Percentiles rank a stretch among this genome's conserved stretches.
Conservation (phyloP, 257 asterid species). For the Primulina tabacum region DNA sequence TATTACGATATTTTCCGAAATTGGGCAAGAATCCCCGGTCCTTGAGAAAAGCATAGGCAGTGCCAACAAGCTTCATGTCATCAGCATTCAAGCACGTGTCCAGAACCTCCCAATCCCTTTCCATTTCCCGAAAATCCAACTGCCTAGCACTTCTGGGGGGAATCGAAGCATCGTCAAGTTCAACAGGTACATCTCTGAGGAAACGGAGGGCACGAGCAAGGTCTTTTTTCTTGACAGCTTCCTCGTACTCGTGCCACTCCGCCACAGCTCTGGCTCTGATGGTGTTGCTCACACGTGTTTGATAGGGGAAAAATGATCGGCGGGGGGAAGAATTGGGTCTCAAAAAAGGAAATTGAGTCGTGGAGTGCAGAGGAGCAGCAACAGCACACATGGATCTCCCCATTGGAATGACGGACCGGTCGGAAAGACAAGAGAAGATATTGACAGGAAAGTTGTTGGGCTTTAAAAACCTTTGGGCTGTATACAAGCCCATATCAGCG, state of each 20-base stretch:
- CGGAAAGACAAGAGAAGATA: too few relatives aligned
- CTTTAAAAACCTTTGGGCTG: too few relatives aligned
- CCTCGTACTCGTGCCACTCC: conserved; percentile 87
- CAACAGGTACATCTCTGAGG: conserved; percentile 44
- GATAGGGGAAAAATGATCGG: too few relatives aligned
- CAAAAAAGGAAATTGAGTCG: too few relatives aligned
- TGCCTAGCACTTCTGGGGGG: conserved; percentile 18
- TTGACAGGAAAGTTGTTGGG: too few relatives aligned
- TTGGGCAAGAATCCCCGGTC: conserved; percentile 61
- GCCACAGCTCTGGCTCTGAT: conserved; percentile 45
- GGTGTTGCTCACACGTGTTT: not conserved
- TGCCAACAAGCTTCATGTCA: conserved; percentile 83
- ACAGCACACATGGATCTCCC: too few relatives aligned
- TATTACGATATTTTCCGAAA: conserved; percentile 66
- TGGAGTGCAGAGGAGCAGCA: too few relatives aligned
- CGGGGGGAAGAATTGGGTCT: too few relatives aligned
- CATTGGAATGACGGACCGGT: too few relatives aligned
- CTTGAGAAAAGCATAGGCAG: conserved; percentile 68
- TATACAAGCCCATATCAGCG: too few relatives aligned
- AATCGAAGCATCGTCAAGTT: conserved; percentile 21
- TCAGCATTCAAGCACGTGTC: conserved; percentile 96
- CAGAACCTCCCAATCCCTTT: conserved; percentile 75
- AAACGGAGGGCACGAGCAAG: conserved; percentile 85
- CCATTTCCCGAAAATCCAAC: conserved; percentile 33
- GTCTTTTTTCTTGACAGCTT: conserved; percentile 85